These are phyloP conservation scores for Aquilaria sinensis DNA, from an alignment of 345 rosid species.

Conservation along the genomic window DNA sequence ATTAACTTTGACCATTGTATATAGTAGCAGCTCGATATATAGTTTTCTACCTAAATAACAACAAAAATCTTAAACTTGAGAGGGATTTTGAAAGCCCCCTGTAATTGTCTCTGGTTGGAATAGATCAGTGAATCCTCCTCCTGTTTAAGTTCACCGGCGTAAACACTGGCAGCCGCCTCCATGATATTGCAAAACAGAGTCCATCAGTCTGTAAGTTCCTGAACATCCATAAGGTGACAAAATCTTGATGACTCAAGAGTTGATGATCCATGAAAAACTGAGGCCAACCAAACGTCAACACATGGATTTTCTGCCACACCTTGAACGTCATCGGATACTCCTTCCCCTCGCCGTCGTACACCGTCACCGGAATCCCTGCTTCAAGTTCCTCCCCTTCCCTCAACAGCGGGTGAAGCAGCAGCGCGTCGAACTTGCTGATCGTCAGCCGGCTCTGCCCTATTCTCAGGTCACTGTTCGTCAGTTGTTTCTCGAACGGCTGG, in stretches of 20 bases:
- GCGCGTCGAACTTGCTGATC: neutral
- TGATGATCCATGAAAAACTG: slow-evolving; percentile 1
- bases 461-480: neutral
- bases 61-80: no score
- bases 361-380: slow-evolving; percentile 2
- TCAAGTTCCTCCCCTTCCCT: neutral
- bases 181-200: slow-evolving; percentile 4
- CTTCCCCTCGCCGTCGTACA: slow-evolving; percentile 3
- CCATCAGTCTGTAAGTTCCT: neutral
- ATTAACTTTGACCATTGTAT: no score
- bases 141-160: neutral
- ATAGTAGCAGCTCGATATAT: no score
- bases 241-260: slow-evolving; percentile 2
- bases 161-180: slow-evolving; percentile 5
- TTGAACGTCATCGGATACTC: slow-evolving; percentile 5
- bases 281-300: slow-evolving; percentile 3
- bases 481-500: slow-evolving; percentile 5
- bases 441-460: neutral
- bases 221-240: slow-evolving; percentile 7
- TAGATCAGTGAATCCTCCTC: neutral
- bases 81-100: no score
- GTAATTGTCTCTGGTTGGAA: no score
- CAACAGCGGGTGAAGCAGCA: neutral
- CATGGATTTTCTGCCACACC: slow-evolving; percentile 1
- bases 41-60: no score